Evolutionary conservation across 108 stramenopile species (phyloP).

Genomic region (Skeletonema costatum): DNA sequence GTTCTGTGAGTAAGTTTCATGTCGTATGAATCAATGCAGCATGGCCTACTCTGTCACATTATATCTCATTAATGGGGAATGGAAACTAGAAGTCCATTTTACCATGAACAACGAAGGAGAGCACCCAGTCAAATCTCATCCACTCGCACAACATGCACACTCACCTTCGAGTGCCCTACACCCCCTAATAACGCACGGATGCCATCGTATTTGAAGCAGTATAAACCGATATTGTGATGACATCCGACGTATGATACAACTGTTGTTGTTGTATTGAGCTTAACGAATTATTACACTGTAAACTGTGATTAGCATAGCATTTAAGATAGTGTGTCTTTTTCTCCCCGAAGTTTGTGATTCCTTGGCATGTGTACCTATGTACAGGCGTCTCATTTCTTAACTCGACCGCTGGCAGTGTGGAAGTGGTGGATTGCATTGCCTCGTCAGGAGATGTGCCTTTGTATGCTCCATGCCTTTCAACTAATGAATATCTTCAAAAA

Average conservation of each 20-base stretch:
- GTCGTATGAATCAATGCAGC: conserved; percentile 5
- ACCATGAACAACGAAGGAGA: neutral
- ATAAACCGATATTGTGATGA: neutral
- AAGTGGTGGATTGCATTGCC: too few species aligned
- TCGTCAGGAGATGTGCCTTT: too few species aligned
- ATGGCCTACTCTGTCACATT: neutral
- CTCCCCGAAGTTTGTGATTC: neutral
- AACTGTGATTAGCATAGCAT: neutral
- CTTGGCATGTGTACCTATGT: too few species aligned
- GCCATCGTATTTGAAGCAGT: neutral
- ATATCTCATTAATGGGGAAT: neutral
- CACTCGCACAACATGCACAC: neutral
- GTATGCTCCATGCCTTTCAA: too few species aligned
- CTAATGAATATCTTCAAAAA: too few species aligned
- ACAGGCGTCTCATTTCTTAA: too few species aligned
- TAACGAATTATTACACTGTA: neutral
- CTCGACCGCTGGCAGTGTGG: too few species aligned
- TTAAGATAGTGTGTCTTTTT: neutral
- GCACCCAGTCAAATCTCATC: neutral
- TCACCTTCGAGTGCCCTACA: neutral
- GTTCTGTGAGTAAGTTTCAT: neutral
- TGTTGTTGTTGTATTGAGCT: neutral
- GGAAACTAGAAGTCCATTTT: neutral
- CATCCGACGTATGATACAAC: neutral
- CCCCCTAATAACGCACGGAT: neutral